Percentiles rank a stretch among this genome's conserved stretches.
Conservation (phyloP, 129 eudicot species). For the Silybum marianum region DNA sequence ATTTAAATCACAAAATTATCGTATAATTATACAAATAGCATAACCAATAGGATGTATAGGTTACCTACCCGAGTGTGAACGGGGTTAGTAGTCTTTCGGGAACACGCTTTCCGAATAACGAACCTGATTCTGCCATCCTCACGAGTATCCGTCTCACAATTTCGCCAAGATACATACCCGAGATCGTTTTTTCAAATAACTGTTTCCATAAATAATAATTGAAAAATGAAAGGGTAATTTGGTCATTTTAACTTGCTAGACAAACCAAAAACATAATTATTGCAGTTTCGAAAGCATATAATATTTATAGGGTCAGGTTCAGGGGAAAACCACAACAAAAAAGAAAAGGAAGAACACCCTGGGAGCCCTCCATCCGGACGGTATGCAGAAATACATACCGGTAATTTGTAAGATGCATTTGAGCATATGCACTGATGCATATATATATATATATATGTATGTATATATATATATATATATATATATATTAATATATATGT, state of each 20-base stretch:
- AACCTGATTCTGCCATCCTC: constrained; percentile 60
- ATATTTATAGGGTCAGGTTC: background rate
- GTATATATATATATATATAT: no score
- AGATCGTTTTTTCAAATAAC: constrained; percentile 81
- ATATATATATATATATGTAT: no score
- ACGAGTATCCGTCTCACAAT: constrained; percentile 79
- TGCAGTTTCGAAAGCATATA: background rate
- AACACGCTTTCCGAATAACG: constrained; percentile 56
- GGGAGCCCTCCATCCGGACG: no score
- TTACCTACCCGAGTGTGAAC: constrained; percentile 80
- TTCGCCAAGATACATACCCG: constrained; percentile 98
- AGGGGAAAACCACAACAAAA: no score
- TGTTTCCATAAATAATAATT: constrained; percentile 21
- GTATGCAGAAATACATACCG: no score
- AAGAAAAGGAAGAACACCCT: no score
- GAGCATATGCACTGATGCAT: no score
- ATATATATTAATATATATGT: no score
- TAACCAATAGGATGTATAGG: background rate
- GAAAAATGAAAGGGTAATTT: background rate
- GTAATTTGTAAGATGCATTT: no score
- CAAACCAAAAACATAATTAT: background rate
- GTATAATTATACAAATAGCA: background rate
- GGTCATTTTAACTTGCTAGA: background rate
- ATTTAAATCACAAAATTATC: background rate
- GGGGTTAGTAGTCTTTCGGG: constrained; percentile 59